Conservation (phyloP, 1,284 basidiomycete species). For the Phlebopus sp. region DNA sequence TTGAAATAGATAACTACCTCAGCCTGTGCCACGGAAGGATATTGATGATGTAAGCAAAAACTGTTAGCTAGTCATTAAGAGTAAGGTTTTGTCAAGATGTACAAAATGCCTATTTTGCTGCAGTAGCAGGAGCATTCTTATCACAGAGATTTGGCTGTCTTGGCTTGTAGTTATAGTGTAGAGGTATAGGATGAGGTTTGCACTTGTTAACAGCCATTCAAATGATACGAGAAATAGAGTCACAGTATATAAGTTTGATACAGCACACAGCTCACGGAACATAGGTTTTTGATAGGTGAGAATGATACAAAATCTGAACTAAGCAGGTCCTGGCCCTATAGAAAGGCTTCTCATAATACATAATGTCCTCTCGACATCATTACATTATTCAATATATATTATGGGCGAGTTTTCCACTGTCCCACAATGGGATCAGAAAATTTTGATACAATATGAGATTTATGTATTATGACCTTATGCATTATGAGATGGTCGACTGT, state of each 20-base stretch:
- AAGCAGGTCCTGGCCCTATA: too few species aligned
- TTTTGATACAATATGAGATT: too few species aligned
- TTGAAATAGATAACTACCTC: conserved; percentile 24
- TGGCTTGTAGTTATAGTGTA: background rate
- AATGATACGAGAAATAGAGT: background rate
- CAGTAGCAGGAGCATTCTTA: background rate
- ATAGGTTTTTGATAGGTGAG: too few species aligned
- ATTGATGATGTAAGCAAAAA: conserved; percentile 19
- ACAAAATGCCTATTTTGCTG: background rate
- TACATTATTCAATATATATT: too few species aligned
- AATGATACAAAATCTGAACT: too few species aligned
- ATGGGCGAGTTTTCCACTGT: too few species aligned
- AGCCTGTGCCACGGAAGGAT: conserved; percentile 21
- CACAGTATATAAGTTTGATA: background rate
- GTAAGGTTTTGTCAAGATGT: conserved; percentile 21
- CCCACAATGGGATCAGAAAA: too few species aligned
- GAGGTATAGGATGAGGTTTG: background rate
- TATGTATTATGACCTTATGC: too few species aligned
- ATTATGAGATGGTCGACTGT: too few species aligned
- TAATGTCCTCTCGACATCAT: too few species aligned
- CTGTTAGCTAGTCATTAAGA: conserved; percentile 25
- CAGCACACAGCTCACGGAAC: too few species aligned
- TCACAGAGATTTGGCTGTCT: background rate
- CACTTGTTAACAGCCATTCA: background rate
- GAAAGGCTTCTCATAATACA: too few species aligned